A percentile compares a stretch with the other conserved stretches of the same genome.
Conservation (phyloP, 202 grass and related monocot species). For the Sporobolus alterniflorus region DNA sequence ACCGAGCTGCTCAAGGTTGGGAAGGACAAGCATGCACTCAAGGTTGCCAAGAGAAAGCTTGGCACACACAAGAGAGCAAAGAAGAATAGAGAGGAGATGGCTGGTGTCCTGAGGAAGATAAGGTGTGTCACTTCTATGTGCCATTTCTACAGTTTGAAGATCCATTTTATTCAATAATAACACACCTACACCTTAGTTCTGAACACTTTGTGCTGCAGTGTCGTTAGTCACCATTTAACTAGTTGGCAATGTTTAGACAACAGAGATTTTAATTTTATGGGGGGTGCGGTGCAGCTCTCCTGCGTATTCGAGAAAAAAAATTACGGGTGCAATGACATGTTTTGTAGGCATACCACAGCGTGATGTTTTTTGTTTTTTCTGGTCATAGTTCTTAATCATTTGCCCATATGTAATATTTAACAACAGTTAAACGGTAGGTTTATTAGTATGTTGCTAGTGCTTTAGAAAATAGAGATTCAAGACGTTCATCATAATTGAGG, state of each 20-base stretch:
- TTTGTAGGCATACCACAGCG: neutral
- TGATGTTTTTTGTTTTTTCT: neutral
- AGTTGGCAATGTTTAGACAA: neutral
- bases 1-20: slow-evolving; percentile 97
- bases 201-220: neutral
- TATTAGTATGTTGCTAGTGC: neutral
- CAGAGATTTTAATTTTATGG: neutral
- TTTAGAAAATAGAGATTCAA: neutral
- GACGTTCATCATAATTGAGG: neutral
- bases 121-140: slow-evolving; percentile 34
- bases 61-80: slow-evolving; percentile 98
- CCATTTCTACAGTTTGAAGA: neutral
- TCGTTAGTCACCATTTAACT: neutral
- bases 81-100: slow-evolving; percentile 99
- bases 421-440: neutral
- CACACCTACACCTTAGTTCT: neutral
- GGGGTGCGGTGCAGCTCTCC: no score
- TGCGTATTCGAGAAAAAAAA: no score
- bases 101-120: slow-evolving; percentile 78
- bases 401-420: neutral
- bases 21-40: slow-evolving; percentile 88
- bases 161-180: neutral
- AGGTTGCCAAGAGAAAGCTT: slow-evolving; percentile 89
- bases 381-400: neutral
- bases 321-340: neutral